Conservation (phyloP, 805 yeast genomes). For the Tetrapisispora phaffii region DNA sequence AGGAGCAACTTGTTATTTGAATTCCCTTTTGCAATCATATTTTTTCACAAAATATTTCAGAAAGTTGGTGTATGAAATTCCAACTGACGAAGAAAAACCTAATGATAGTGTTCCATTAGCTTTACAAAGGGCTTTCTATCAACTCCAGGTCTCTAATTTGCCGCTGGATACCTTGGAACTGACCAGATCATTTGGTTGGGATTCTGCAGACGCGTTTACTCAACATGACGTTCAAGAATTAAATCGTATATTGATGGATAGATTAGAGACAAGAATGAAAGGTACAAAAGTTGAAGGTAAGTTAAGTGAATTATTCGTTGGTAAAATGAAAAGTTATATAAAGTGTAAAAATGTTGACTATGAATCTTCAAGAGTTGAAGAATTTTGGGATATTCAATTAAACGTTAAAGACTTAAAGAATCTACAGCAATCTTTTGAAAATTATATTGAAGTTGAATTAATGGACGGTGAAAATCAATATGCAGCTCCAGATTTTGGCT, state of each 20-base stretch:
- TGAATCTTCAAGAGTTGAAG: conserved; percentile 85
- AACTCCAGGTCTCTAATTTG: conserved; percentile 57
- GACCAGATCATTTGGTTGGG: conserved; percentile 96
- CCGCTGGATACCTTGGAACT: conserved; percentile 80
- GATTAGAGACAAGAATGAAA: conserved; percentile 82
- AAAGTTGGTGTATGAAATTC: conserved; percentile 79
- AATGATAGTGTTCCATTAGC: conserved; percentile 67
- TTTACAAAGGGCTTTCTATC: conserved; percentile 78
- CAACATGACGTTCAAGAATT: conserved; percentile 98
- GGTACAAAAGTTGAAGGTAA: conserved; percentile 71
- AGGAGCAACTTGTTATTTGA: conserved; percentile 96
- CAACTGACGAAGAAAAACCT: conserved; percentile 52
- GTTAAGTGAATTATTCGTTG: conserved; percentile 79
- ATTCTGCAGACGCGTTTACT: conserved; percentile 84
- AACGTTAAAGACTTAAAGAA: conserved; percentile 78
- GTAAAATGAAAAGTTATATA: conserved; percentile 91
- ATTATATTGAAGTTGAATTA: conserved; percentile 81
- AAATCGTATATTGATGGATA: conserved; percentile 91
- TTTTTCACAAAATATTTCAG: conserved; percentile 77
- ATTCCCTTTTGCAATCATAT: conserved; percentile 83
- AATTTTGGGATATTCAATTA: conserved; percentile 95
- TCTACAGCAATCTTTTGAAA: conserved; percentile 66
- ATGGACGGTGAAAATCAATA: conserved; percentile 93
- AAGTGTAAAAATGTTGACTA: conserved; percentile 88
- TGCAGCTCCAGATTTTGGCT: conserved; percentile 79